A percentile compares a stretch with the other conserved stretches of the same genome.
Evolutionary conservation across 805 yeast genomes (phyloP).

Genomic region (Ogataea zsoltii): DNA sequence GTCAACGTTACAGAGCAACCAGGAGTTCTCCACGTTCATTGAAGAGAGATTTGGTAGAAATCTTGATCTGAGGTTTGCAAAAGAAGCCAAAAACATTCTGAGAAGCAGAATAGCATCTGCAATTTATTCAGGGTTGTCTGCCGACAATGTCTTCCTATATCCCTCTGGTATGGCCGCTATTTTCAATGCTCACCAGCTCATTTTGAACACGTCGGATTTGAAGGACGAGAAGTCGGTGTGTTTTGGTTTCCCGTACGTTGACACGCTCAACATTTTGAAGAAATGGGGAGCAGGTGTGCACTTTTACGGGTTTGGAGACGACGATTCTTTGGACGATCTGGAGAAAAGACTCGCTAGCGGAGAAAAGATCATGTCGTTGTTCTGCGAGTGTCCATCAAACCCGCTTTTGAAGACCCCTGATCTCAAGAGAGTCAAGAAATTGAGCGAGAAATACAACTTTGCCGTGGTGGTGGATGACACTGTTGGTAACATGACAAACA

Average conservation of each 20-base stretch:
- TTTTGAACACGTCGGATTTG: conserved; percentile 16
- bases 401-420: conserved; percentile 90
- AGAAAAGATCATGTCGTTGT: conserved; percentile 69
- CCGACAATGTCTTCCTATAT: conserved; percentile 73
- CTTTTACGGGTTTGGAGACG: conserved; percentile 84
- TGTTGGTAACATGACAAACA: conserved; percentile 85
- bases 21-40: conserved; percentile 65
- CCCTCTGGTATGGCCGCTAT: conserved; percentile 95
- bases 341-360: conserved; percentile 63
- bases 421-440: conserved; percentile 57
- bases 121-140: conserved; percentile 37
- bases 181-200: conserved; percentile 69
- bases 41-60: conserved; percentile 93
- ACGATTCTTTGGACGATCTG: conserved; percentile 61
- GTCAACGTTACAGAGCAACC: conserved; percentile 24
- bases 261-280: conserved; percentile 78
- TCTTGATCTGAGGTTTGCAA: conserved; percentile 72
- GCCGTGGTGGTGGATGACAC: conserved; percentile 91
- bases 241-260: conserved; percentile 96
- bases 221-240: conserved; percentile 69
- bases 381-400: conserved; percentile 93
- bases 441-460: conserved; percentile 72
- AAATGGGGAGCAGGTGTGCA: conserved; percentile 93
- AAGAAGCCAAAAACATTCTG: conserved; percentile 73
- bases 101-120: conserved; percentile 73